These are phyloP conservation scores for Pestalotiopsis sp. DNA, from an alignment of 2,329 filamentous ascomycete species.

Conservation along the genomic window DNA sequence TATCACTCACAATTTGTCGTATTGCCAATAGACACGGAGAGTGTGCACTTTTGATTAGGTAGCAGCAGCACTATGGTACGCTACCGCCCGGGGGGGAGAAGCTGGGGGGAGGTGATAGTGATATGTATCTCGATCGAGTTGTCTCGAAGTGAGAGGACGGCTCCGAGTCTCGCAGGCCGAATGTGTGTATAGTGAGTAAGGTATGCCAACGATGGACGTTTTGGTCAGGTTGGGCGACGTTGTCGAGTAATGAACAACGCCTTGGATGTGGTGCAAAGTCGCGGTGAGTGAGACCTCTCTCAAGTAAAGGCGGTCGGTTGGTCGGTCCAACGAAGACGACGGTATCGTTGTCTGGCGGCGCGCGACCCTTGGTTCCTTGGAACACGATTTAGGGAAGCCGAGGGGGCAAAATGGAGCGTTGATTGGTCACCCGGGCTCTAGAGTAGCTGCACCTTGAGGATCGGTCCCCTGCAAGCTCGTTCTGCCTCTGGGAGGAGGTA, in stretches of 20 bases:
- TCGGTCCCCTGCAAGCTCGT: conserved; percentile 2
- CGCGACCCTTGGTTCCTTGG: conserved; percentile 12
- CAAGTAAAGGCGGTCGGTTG: conserved; percentile 9
- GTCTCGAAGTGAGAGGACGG: neutral
- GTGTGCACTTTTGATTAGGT: neutral
- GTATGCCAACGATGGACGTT: neutral
- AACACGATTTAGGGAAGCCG: conserved; percentile 16
- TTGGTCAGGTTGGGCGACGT: neutral
- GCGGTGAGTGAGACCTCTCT: conserved; percentile 12
- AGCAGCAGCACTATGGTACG: neutral
- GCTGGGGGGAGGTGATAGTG: neutral
- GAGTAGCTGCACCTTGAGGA: conserved; percentile 8
- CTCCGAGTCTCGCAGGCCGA: conserved; percentile 6
- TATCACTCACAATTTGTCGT: conserved; percentile 1
- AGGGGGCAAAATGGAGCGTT: neutral
- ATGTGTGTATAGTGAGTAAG: neutral
- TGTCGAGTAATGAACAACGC: neutral
- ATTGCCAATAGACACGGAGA: neutral
- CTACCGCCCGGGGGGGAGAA: neutral
- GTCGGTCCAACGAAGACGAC: neutral
- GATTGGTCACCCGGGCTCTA: conserved; percentile 12
- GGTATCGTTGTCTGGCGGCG: neutral
- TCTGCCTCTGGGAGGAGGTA: neutral
- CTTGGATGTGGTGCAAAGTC: conserved; percentile 1
- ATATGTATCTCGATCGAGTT: neutral